Evolutionary conservation across 306 rosid species (phyloP).

Genomic region (Sesbania bispinosa): DNA sequence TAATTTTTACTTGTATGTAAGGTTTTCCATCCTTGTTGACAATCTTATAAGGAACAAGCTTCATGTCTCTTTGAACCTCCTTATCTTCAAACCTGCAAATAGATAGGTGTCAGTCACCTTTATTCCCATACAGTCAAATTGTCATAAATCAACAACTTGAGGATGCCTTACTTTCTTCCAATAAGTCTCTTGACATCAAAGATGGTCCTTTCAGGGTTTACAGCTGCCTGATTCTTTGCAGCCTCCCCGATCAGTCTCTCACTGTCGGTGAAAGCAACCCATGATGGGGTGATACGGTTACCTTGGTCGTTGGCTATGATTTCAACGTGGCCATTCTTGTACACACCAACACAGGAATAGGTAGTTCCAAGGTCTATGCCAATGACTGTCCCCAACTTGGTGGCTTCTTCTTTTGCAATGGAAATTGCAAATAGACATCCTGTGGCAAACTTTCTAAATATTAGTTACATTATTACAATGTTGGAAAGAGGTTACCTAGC

Average conservation of each 20-base stretch:
- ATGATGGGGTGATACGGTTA: conserved; percentile 97
- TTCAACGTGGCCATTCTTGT: conserved; percentile 94
- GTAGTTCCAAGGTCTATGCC: conserved; percentile 98
- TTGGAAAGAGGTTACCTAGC: too few relatives aligned
- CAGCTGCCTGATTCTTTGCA: conserved; percentile 99
- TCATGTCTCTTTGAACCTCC: conserved; percentile 87
- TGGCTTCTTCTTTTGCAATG: conserved; percentile 81
- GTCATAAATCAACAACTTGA: not conserved
- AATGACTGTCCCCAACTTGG: conserved; percentile 90
- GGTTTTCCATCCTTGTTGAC: conserved; percentile 98
- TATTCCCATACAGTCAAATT: not conserved
- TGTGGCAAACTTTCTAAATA: conserved; percentile 6
- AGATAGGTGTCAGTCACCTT: not conserved
- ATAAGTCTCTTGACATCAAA: conserved; percentile 98
- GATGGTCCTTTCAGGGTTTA: conserved; percentile 87
- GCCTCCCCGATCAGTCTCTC: conserved; percentile 99
- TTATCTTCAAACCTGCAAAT: conserved; percentile 77
- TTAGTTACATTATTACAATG: conserved; percentile 30
- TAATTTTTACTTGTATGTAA: conserved; percentile 74
- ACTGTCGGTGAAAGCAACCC: conserved; percentile 85
- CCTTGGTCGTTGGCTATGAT: conserved; percentile 99
- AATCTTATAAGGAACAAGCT: conserved; percentile 87
- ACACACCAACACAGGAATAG: conserved; percentile 97
- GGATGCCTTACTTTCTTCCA: conserved; percentile 74
- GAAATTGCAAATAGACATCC: conserved; percentile 81